phyloP scores from a whole-genome alignment of 2,329 filamentous ascomycete genomes.

The Bipolaris victoriae region DNA sequence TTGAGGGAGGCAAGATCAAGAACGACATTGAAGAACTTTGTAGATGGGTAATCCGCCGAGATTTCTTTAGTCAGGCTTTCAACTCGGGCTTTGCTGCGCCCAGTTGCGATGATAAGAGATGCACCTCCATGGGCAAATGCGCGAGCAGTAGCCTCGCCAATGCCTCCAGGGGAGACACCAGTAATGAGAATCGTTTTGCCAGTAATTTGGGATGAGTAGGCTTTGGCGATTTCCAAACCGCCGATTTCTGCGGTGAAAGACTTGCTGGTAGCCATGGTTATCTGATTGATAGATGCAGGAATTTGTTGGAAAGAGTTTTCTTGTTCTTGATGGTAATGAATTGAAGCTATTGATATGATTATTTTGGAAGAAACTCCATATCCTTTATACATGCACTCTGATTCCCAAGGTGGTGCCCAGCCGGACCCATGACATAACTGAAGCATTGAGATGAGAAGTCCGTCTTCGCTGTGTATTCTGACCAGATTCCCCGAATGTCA shows the following conservation, averaged over 20 bases:
- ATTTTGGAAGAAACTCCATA: neutral
- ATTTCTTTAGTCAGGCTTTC: neutral
- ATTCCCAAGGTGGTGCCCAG: neutral
- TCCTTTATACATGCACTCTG: neutral
- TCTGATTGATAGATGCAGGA: neutral
- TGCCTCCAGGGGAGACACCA: slow-evolving; percentile 11
- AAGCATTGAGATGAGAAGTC: neutral
- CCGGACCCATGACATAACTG: neutral
- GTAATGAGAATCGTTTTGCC: slow-evolving; percentile 42
- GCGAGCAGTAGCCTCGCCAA: slow-evolving; percentile 19
- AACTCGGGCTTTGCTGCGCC: slow-evolving; percentile 13
- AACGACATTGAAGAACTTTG: slow-evolving; percentile 9
- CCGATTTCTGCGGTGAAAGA: slow-evolving; percentile 11
- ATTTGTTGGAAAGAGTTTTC: neutral
- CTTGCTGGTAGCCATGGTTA: neutral
- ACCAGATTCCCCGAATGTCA: neutral
- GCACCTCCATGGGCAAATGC: slow-evolving; percentile 20
- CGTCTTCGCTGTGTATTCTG: neutral
- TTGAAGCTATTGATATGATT: too few species aligned
- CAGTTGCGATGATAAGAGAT: slow-evolving; percentile 19
- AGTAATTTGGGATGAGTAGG: slow-evolving; percentile 19
- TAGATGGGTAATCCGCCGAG: slow-evolving; percentile 5
- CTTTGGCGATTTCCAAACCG: slow-evolving; percentile 22
- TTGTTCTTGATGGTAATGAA: neutral
- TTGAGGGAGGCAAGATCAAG: slow-evolving; percentile 31